Conservation (phyloP, 2,329 filamentous ascomycete species). For the Aspergillus sp. region DNA sequence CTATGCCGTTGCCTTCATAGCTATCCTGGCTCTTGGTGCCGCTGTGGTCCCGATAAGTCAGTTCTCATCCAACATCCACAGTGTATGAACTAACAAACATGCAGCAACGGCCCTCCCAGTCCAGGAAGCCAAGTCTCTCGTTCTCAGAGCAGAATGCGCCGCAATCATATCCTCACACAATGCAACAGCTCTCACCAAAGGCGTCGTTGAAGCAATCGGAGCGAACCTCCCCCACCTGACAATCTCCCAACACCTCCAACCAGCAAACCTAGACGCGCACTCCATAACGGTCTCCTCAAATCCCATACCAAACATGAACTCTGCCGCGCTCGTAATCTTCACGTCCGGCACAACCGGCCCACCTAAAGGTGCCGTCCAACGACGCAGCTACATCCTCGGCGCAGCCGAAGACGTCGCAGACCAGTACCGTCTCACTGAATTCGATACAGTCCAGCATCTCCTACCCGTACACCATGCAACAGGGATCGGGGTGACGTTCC, state of each 20-base stretch:
- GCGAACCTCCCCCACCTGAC: not conserved
- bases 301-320: conserved; percentile 29
- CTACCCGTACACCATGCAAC: conserved; percentile 51
- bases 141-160: conserved; percentile 22
- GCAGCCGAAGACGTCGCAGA: conserved; percentile 33
- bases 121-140: conserved; percentile 34
- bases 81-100: not conserved
- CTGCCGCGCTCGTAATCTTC: conserved; percentile 37
- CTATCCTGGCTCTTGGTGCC: conserved; percentile 34
- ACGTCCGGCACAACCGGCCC: conserved; percentile 39
- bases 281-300: conserved; percentile 30
- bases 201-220: not conserved
- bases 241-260: not conserved
- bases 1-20: conserved; percentile 36
- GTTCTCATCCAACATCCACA: not conserved
- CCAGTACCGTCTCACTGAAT: conserved; percentile 34
- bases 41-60: conserved; percentile 36
- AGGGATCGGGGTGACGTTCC: conserved; percentile 40
- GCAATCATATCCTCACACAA: conserved; percentile 24
- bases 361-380: conserved; percentile 41
- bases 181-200: conserved; percentile 8
- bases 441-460: conserved; percentile 43
- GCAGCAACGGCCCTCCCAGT: conserved; percentile 27
- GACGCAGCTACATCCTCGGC: conserved; percentile 33
- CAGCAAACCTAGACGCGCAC: not conserved